A percentile compares a stretch with the other conserved stretches of the same genome.
These are phyloP conservation scores for Russula sp. DNA, from an alignment of 768 basidiomycete species.

Conservation along the genomic window DNA sequence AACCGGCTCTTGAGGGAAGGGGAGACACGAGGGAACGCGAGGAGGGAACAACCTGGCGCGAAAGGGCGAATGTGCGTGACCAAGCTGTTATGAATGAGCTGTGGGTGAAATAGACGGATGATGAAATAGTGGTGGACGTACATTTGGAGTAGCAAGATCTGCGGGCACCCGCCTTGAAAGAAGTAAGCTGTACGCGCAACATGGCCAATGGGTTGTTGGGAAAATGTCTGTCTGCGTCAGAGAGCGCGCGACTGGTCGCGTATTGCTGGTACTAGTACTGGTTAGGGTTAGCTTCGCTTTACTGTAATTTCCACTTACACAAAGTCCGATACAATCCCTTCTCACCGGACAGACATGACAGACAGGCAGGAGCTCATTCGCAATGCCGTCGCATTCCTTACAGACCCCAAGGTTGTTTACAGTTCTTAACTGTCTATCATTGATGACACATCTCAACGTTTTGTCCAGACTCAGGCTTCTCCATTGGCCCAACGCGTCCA, in stretches of 20 bases:
- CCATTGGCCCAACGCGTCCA: conserved; percentile 79
- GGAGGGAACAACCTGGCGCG: conserved; percentile 6
- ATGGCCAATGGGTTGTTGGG: background rate
- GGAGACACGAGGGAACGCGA: conserved; percentile 9
- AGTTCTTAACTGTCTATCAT: background rate
- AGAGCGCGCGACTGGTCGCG: background rate
- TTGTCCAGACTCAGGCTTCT: conserved; percentile 61
- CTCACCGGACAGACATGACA: conserved; percentile 34
- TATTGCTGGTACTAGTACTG: background rate
- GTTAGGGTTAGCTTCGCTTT: conserved; percentile 6
- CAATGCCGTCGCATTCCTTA: conserved; percentile 79
- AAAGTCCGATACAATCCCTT: background rate
- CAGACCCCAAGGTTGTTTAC: conserved; percentile 67
- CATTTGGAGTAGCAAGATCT: conserved; percentile 15
- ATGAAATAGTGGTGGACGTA: background rate
- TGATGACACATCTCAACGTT: conserved; percentile 7
- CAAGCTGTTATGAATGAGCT: conserved; percentile 7
- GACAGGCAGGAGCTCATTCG: conserved; percentile 70
- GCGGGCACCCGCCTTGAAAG: conserved; percentile 18
- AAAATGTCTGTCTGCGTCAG: background rate
- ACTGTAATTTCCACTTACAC: background rate
- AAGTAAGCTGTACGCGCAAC: conserved; percentile 19
- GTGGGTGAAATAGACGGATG: background rate
- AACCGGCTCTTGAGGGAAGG: background rate
- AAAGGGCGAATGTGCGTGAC: conserved; percentile 16